Evolutionary conservation across 1,139 yeast genomes (phyloP).

Genomic region (Scheffersomyces parashehatae): DNA sequence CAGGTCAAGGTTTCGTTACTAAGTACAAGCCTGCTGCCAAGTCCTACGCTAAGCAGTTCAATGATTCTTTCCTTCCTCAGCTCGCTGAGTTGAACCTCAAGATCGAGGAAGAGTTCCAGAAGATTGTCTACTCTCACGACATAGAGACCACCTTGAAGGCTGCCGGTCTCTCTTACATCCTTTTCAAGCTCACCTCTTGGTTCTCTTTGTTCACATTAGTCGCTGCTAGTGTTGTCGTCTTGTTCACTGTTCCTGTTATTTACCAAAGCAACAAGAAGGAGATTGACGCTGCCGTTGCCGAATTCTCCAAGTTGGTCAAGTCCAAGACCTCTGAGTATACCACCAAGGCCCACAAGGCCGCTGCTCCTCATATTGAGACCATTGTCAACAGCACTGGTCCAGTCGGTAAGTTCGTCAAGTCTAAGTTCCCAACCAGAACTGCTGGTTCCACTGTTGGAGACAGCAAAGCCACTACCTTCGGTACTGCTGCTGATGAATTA

Average conservation of each 20-base stretch:
- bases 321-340: conserved; percentile 55
- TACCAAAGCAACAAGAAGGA: conserved; percentile 76
- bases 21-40: conserved; percentile 55
- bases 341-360: conserved; percentile 55
- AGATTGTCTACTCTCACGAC: conserved; percentile 65
- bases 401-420: conserved; percentile 56
- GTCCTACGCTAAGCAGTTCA: conserved; percentile 41
- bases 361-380: conserved; percentile 44
- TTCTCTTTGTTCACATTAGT: conserved; percentile 72
- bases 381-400: conserved; percentile 65
- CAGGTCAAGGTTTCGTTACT: conserved; percentile 73
- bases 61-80: conserved; percentile 43
- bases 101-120: conserved; percentile 54
- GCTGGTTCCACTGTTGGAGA: conserved; percentile 69
- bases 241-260: conserved; percentile 76
- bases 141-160: conserved; percentile 71
- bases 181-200: conserved; percentile 75
- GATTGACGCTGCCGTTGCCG: conserved; percentile 72
- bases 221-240: conserved; percentile 54
- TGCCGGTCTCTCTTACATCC: conserved; percentile 62
- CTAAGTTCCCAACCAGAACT: conserved; percentile 68
- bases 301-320: conserved; percentile 56
- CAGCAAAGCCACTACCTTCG: conserved; percentile 32
- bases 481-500: conserved; percentile 27
- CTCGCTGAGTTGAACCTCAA: conserved; percentile 43